Evolutionary conservation across 139 green algal species (phyloP).

Genomic region (Mychonastes homosphaera): DNA sequence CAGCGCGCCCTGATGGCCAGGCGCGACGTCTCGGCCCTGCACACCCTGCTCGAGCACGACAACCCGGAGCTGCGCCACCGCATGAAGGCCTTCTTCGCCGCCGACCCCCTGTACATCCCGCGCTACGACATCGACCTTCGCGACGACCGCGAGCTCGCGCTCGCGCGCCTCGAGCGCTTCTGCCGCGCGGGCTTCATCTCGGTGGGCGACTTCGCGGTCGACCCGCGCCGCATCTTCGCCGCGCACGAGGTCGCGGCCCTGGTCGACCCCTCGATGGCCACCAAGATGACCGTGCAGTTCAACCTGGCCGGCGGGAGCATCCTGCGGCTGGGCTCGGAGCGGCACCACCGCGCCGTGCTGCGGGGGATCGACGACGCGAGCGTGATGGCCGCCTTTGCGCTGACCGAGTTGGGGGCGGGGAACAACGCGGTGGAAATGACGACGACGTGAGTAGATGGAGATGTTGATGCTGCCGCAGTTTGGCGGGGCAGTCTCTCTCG

Average conservation of each 20-base stretch:
- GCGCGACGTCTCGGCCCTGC: constrained; percentile 22
- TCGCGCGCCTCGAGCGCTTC: constrained; percentile 53
- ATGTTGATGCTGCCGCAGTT: neutral
- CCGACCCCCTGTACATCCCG: constrained; percentile 57
- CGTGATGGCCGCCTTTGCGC: constrained; percentile 75
- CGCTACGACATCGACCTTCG: constrained; percentile 56
- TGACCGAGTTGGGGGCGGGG: constrained; percentile 79
- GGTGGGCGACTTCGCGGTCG: constrained; percentile 62
- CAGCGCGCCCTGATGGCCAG: neutral
- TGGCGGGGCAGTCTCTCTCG: too few species aligned
- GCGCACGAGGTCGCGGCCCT: constrained; percentile 71
- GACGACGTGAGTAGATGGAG: neutral
- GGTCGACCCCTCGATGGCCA: constrained; percentile 66
- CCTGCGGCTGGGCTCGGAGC: constrained; percentile 72
- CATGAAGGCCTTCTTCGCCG: constrained; percentile 72
- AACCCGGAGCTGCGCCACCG: constrained; percentile 45
- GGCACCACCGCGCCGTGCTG: constrained; percentile 63
- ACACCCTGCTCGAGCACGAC: constrained; percentile 73
- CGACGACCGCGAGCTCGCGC: constrained; percentile 75
- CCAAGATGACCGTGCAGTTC: constrained; percentile 81
- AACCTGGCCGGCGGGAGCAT: constrained; percentile 76
- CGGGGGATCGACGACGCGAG: constrained; percentile 58
- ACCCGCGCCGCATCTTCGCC: constrained; percentile 79
- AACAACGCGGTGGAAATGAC: constrained; percentile 92
- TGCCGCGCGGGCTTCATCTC: constrained; percentile 63